Percentiles rank a stretch among this genome's conserved stretches.
phyloP scores from a whole-genome alignment of 306 rosid species.

The Prosopis cineraria region DNA sequence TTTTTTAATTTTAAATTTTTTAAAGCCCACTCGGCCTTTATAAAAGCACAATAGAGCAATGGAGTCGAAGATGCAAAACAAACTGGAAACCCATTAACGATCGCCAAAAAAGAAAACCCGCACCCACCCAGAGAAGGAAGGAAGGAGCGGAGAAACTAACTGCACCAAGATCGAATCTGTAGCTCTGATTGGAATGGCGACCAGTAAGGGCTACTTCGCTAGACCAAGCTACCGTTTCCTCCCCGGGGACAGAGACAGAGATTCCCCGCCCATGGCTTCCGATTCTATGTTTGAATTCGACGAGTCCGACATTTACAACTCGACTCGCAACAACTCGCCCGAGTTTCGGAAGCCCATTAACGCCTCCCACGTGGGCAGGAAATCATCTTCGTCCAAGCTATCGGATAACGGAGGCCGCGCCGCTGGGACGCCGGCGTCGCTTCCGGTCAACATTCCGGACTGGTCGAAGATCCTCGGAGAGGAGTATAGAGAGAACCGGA shows the following conservation, averaged over 20 bases:
- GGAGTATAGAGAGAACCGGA: slow-evolving; percentile 54
- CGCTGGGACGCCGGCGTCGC: slow-evolving; percentile 47
- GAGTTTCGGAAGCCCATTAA: slow-evolving; percentile 49
- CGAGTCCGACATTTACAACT: slow-evolving; percentile 70
- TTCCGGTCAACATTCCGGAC: slow-evolving; percentile 80
- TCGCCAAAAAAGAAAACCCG: background rate
- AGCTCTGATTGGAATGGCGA: slow-evolving; percentile 46
- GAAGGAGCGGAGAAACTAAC: background rate
- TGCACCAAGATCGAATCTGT: background rate
- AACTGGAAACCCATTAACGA: background rate
- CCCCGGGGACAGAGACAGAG: slow-evolving; percentile 39
- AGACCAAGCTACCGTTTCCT: slow-evolving; percentile 56
- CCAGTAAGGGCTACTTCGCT: slow-evolving; percentile 52
- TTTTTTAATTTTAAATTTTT: background rate
- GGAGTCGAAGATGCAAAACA: slow-evolving; percentile 17
- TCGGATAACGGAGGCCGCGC: slow-evolving; percentile 37
- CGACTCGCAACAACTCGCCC: slow-evolving; percentile 51
- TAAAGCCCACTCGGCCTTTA: slow-evolving; percentile 35
- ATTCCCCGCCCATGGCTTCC: slow-evolving; percentile 33
- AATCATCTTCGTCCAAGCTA: slow-evolving; percentile 22
- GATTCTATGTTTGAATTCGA: slow-evolving; percentile 66
- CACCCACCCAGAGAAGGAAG: background rate
- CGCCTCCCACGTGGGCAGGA: slow-evolving; percentile 45
- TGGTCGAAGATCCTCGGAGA: slow-evolving; percentile 81
- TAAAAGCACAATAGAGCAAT: slow-evolving; percentile 44